A percentile compares a stretch with the other conserved stretches of the same genome.
phyloP scores from a whole-genome alignment of 805 yeast genomes.

The Jamesozyma spencerorum region DNA sequence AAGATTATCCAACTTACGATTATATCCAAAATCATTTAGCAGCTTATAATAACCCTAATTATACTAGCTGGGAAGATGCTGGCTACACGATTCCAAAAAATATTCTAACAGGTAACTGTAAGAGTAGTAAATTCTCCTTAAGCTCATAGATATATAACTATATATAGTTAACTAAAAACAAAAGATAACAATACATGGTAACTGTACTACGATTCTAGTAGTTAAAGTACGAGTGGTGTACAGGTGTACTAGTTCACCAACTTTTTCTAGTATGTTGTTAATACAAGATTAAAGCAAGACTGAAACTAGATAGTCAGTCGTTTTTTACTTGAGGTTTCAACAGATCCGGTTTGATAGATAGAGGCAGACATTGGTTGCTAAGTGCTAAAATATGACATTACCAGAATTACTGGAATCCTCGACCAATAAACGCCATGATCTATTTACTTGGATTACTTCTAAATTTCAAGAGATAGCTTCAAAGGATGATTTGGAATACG shows the following conservation, averaged over 20 bases:
- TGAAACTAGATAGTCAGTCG: no score
- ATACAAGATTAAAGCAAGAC: no score
- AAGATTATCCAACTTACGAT: constrained; percentile 72
- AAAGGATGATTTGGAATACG: neutral
- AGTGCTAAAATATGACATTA: no score
- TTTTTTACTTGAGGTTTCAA: no score
- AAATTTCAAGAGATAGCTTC: constrained; percentile 10
- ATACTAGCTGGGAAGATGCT: constrained; percentile 65
- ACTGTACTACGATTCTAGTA: no score
- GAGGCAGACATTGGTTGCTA: no score
- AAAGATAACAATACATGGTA: neutral
- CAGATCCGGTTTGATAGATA: no score
- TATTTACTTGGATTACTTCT: constrained; percentile 18
- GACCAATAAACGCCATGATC: constrained; percentile 15
- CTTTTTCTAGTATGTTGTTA: neutral
- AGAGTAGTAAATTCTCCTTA: constrained; percentile 20
- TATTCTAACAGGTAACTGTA: constrained; percentile 43
- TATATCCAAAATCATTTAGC: constrained; percentile 63
- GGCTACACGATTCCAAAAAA: constrained; percentile 68
- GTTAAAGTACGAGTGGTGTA: no score
- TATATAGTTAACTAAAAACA: no score
- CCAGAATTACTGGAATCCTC: constrained; percentile 3
- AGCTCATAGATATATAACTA: neutral
- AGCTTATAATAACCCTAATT: constrained; percentile 62
- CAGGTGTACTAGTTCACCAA: neutral